Percentiles rank a stretch among this genome's conserved stretches.
phyloP scores from a whole-genome alignment of 768 basidiomycete genomes.

The Nidularia pulvinata region DNA sequence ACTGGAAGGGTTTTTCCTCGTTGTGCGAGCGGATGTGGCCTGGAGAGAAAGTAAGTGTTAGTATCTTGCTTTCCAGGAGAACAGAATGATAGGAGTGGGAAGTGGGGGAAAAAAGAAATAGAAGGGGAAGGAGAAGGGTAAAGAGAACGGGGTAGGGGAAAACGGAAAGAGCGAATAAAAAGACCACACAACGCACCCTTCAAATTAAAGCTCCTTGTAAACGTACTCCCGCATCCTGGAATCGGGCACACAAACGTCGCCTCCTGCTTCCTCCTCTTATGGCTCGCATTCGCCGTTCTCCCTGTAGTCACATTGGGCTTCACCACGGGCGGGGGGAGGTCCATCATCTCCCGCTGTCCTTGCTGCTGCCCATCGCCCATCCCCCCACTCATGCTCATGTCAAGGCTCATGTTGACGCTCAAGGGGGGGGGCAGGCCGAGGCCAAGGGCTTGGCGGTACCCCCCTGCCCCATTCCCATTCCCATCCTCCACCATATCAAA shows the following conservation, averaged over 20 bases:
- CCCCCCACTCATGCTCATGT: conserved; percentile 5
- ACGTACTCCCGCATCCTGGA: conserved; percentile 83
- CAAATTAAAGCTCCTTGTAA: conserved; percentile 92
- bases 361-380: conserved; percentile 3
- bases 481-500: conserved; percentile 2
- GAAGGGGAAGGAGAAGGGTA: no score
- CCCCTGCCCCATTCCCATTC: conserved; percentile 2
- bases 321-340: conserved; percentile 22
- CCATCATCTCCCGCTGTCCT: conserved; percentile 6
- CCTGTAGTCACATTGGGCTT: conserved; percentile 91
- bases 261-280: conserved; percentile 84
- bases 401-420: neutral
- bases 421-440: no score
- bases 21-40: conserved; percentile 96
- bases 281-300: conserved; percentile 85
- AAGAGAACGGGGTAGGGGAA: no score
- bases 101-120: no score
- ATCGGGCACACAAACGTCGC: conserved; percentile 86
- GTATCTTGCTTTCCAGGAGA: no score
- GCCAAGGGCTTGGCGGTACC: neutral
- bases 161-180: neutral
- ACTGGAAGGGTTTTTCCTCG: conserved; percentile 94
- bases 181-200: conserved; percentile 54
- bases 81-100: no score
- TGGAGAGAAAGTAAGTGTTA: conserved; percentile 14